Percentiles rank a stretch among this genome's conserved stretches.
Conservation (phyloP, 202 grass and related monocot species). For the Setaria viridis region DNA sequence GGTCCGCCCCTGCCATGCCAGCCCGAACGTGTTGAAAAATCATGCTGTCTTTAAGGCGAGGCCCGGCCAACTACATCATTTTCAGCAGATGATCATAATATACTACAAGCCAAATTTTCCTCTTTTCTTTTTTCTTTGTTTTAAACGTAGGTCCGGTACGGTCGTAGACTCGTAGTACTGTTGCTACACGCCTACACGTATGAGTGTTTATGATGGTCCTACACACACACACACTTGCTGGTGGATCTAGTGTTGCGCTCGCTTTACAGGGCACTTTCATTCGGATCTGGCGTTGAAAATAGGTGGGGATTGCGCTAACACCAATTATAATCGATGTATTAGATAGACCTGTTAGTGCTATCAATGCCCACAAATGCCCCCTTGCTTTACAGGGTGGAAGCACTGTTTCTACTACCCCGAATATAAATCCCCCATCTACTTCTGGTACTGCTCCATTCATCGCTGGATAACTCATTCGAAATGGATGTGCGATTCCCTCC, state of each 20-base stretch:
- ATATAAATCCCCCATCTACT: neutral
- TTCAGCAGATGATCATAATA: neutral
- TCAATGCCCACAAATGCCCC: constrained; percentile 19
- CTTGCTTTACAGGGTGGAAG: constrained; percentile 40
- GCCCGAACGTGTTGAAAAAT: neutral
- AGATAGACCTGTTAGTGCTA: constrained; percentile 40
- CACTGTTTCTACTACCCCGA: neutral
- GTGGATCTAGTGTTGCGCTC: constrained; percentile 44
- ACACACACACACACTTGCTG: neutral
- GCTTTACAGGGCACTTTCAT: constrained; percentile 36
- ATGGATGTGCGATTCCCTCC: neutral
- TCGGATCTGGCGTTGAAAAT: constrained; percentile 43
- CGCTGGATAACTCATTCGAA: neutral
- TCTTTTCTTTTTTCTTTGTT: neutral
- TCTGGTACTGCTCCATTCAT: neutral
- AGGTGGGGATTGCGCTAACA: constrained; percentile 5
- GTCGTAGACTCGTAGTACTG: neutral
- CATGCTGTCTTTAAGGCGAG: neutral
- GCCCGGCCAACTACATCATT: neutral
- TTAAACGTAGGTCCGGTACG: neutral
- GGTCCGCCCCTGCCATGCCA: neutral
- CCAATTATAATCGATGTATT: neutral
- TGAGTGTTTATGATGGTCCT: constrained; percentile 39
- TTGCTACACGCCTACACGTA: neutral
- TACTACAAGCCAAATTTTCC: neutral